Conservation (phyloP, 805 yeast species). For the Wickerhamomyces xylosicus region DNA sequence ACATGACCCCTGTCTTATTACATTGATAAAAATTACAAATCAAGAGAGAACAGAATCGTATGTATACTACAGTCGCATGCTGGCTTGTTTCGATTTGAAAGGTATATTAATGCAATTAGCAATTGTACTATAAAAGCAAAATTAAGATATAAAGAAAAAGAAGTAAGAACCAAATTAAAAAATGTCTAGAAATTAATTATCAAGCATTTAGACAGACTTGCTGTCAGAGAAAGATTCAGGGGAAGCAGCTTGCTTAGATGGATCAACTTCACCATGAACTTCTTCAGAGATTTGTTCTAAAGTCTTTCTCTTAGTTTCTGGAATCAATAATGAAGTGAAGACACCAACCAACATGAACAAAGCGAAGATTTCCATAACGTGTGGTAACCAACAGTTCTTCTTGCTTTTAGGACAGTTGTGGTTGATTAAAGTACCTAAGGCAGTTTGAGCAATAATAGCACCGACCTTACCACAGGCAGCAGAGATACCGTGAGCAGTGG, state of each 20-base stretch:
- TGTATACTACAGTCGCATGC: no score
- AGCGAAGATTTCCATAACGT: slow-evolving; percentile 90
- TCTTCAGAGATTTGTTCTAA: slow-evolving; percentile 75
- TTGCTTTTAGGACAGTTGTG: slow-evolving; percentile 56
- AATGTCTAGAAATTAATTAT: no score
- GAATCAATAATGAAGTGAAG: slow-evolving; percentile 54
- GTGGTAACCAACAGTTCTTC: slow-evolving; percentile 73
- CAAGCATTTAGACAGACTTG: not conserved
- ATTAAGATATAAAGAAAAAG: no score
- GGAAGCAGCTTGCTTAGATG: slow-evolving; percentile 39
- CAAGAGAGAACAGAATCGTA: no score
- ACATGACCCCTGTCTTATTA: no score
- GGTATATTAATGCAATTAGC: no score
- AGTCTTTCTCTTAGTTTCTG: slow-evolving; percentile 89
- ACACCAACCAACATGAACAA: slow-evolving; percentile 82
- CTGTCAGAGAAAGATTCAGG: slow-evolving; percentile 68
- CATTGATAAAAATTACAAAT: no score
- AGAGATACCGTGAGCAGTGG: slow-evolving; percentile 90
- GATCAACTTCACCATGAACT: slow-evolving; percentile 71
- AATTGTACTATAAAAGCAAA: no score
- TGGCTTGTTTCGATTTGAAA: no score
- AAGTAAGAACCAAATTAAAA: no score
- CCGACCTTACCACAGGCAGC: slow-evolving; percentile 91
- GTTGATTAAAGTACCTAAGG: slow-evolving; percentile 73
- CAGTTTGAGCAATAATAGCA: slow-evolving; percentile 86